Percentiles rank a stretch among this genome's conserved stretches.
Evolutionary conservation across 768 basidiomycete species (phyloP).

Genomic region (Termitomyces sp.): DNA sequence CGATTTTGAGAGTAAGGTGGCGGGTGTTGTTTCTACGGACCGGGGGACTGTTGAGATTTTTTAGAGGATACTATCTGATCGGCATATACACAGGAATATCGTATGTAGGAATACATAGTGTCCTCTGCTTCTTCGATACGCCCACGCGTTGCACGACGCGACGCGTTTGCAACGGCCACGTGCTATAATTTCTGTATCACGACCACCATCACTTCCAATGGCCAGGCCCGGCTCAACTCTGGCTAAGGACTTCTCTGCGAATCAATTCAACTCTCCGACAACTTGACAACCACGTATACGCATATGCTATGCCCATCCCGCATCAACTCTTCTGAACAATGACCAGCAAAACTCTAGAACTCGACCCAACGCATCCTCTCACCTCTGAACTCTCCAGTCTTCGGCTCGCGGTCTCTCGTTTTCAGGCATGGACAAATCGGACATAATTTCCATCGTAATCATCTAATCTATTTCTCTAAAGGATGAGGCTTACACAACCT

Average conservation of each 20-base stretch:
- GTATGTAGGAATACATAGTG: too few relatives aligned
- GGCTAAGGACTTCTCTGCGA: background rate
- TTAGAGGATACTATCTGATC: background rate
- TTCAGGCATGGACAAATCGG: constrained; percentile 38
- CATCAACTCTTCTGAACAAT: background rate
- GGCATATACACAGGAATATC: background rate
- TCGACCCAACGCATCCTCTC: constrained; percentile 40
- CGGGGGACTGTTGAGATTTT: constrained; percentile 14
- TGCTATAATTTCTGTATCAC: background rate
- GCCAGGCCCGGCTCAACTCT: background rate
- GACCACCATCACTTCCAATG: background rate
- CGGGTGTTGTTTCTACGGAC: constrained; percentile 34
- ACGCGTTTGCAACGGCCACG: background rate
- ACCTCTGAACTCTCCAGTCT: constrained; percentile 43
- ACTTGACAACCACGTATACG: background rate
- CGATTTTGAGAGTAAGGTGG: constrained; percentile 42
- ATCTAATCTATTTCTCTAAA: constrained; percentile 24
- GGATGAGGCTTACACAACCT: constrained; percentile 69
- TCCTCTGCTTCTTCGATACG: too few relatives aligned
- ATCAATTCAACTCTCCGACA: background rate
- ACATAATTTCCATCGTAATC: constrained; percentile 3
- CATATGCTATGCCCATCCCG: background rate
- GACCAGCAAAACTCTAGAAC: constrained; percentile 4
- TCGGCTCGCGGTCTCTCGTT: constrained; percentile 40
- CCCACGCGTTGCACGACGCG: background rate